Evolutionary conservation across 805 yeast species (phyloP), one percentile per base, ranked within the genome.

Genomic region (Hemisphaericaspora nanyangensis): DNA sequence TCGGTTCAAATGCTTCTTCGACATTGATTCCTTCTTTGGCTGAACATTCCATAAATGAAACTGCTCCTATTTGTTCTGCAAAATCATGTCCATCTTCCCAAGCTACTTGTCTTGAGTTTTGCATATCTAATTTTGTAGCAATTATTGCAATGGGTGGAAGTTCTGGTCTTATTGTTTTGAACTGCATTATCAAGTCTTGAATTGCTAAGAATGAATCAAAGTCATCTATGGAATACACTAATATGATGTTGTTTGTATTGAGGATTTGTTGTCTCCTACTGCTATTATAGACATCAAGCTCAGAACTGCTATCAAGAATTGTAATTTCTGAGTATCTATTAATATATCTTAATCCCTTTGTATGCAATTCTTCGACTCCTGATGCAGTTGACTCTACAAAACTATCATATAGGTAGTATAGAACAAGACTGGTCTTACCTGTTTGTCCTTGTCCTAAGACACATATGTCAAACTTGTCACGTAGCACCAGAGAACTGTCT

Each of bases 101-200:
- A 32, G 48, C 39, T 1, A 68, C 67, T 32, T 55, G 60, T 20
- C 67, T 47, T n/a, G 48, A 49, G 1, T 39, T 41, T 6, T 45
- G 52, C 13, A 41, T 32, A 34, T 66, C 70, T 18, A 49, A 32
- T 37, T 61, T 61, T 15, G 63, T 47, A 1, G 61, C 68, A 15
- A 55, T 64, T 10, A 68, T 39, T 2, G 57, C 54, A 5, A 63
- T 44, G 0, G 65, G 65, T 10, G 68, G 67, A 27, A 54, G 36
- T 4, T 50, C 50, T 0, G 39, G 45, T 31, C 62, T 47, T 3
- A 61, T 34, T 6, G 52, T 42, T 17, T 25, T 28, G 1, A 65
- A 42, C 29, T 57, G 44, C n/a, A 58, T 55, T 22, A 52, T 48
- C 33, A 56, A 36, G 25, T 64, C 65, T 17, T 57, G 61, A 10